Conservation (phyloP, 139 green algal genomes). For the Volvox africanus region DNA sequence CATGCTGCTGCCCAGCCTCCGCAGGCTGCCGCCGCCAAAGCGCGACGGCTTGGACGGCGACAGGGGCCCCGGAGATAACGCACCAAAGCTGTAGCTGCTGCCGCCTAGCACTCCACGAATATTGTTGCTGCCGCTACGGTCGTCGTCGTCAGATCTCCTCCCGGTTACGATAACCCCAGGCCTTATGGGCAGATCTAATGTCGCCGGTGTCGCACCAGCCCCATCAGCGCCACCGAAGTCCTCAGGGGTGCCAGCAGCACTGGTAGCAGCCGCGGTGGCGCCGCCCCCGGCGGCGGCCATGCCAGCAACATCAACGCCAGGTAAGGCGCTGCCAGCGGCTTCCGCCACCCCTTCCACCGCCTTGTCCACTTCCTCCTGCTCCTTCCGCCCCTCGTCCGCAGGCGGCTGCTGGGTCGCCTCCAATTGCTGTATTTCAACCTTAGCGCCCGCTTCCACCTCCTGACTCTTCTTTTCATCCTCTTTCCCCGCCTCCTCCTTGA, state of each 20-base stretch:
- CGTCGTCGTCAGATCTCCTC: background rate
- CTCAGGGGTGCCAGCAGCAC: constrained; percentile 3
- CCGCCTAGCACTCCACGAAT: background rate
- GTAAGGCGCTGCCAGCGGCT: background rate
- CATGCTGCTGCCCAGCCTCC: constrained; percentile 11
- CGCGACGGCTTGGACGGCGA: background rate
- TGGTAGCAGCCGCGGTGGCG: constrained; percentile 7
- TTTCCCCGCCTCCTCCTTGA: constrained; percentile 29
- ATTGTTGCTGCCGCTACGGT: background rate
- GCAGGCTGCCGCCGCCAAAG: constrained; percentile 26
- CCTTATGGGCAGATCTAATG: background rate
- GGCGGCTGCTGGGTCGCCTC: too few species aligned
- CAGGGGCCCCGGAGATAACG: background rate
- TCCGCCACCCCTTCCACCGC: background rate
- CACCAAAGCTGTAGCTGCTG: too few species aligned
- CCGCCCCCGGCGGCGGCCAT: background rate
- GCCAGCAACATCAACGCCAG: background rate
- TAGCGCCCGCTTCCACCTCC: constrained; percentile 27
- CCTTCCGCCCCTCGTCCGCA: background rate
- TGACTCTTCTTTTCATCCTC: constrained; percentile 26
- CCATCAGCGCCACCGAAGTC: background rate
- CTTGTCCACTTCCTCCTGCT: constrained; percentile 48
- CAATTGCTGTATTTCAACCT: too few species aligned
- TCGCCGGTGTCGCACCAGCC: background rate
- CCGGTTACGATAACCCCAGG: background rate